Percentiles rank a stretch among this genome's conserved stretches.
Evolutionary conservation across 805 yeast species (phyloP).

Genomic region (Debaryomyces maramus): DNA sequence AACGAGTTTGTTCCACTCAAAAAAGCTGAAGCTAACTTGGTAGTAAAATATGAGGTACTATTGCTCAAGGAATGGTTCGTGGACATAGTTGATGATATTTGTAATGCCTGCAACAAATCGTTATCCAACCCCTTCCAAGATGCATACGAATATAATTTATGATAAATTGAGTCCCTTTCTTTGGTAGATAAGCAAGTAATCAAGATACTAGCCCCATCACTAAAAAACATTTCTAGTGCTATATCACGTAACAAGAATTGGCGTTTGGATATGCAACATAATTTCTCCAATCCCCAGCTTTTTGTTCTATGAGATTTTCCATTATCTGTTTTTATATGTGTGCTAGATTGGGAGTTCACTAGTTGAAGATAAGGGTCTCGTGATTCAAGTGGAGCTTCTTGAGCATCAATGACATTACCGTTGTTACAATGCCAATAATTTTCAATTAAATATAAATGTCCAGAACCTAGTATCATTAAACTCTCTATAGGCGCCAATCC

Average conservation of each 20-base stretch:
- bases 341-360: conserved; percentile 50
- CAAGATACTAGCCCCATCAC: conserved; percentile 68
- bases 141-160: conserved; percentile 48
- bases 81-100: conserved; percentile 42
- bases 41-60: conserved; percentile 21
- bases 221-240: conserved; percentile 75
- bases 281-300: conserved; percentile 59
- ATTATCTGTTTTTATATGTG: conserved; percentile 21
- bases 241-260: conserved; percentile 78
- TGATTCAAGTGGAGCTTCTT: conserved; percentile 59
- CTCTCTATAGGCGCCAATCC: conserved; percentile 81
- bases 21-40: conserved; percentile 40
- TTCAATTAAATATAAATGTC: conserved; percentile 66
- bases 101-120: conserved; percentile 55
- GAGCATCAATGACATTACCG: conserved; percentile 58
- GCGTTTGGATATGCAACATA: conserved; percentile 68
- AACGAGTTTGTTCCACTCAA: conserved; percentile 25
- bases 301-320: conserved; percentile 46
- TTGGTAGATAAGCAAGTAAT: conserved; percentile 59
- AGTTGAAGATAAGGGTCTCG: conserved; percentile 71
- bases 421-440: conserved; percentile 60
- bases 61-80: conserved; percentile 47
- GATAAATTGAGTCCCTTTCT: conserved; percentile 57
- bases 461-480: conserved; percentile 65
- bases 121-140: conserved; percentile 52